Conservation (phyloP, 345 rosid genomes). For the Erysimum cheiranthoides region DNA sequence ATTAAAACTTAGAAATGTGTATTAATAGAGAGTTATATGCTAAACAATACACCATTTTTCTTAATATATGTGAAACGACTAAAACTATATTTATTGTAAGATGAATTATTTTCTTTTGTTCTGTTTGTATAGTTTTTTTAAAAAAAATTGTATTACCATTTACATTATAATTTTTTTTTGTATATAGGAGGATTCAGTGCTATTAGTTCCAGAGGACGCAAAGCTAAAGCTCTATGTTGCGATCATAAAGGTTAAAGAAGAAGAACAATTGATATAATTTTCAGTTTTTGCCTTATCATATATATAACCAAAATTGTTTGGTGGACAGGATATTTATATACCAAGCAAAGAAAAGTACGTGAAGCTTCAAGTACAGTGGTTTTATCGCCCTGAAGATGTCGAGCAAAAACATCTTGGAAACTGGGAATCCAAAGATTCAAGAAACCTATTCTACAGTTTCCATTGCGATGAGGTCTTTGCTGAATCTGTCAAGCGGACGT, state of each 20-base stretch:
- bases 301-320: background rate
- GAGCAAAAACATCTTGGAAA: slow-evolving; percentile 66
- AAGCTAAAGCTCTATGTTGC: slow-evolving; percentile 74
- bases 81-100: too few species aligned
- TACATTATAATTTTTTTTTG: background rate
- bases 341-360: slow-evolving; percentile 52
- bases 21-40: too few species aligned
- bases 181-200: slow-evolving; percentile 81
- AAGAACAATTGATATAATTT: background rate
- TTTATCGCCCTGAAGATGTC: slow-evolving; percentile 86
- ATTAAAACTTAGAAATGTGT: too few species aligned
- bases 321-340: slow-evolving; percentile 61
- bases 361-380: slow-evolving; percentile 84
- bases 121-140: background rate
- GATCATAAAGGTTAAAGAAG: slow-evolving; percentile 70
- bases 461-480: slow-evolving; percentile 82
- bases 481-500: slow-evolving; percentile 75
- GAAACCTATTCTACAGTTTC: slow-evolving; percentile 83
- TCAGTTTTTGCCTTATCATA: background rate
- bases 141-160: background rate
- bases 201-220: slow-evolving; percentile 62
- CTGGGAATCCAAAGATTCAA: slow-evolving; percentile 65
- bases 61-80: too few species aligned
- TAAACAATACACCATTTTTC: too few species aligned
- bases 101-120: too few species aligned